phyloP scores from a whole-genome alignment of 257 asterid species.

The Catharanthus roseus region DNA sequence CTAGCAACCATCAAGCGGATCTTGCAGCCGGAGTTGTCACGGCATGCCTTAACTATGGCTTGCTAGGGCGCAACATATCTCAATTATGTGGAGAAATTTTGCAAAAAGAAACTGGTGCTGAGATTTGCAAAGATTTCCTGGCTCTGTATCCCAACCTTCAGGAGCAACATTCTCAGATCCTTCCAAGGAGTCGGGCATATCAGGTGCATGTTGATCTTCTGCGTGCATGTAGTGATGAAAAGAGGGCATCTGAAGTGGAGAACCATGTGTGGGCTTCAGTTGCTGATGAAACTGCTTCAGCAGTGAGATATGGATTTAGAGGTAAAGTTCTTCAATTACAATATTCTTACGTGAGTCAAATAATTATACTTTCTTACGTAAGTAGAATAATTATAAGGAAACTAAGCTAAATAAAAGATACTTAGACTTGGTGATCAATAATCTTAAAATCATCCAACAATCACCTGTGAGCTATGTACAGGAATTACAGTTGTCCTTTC shows the following conservation, averaged over 20 bases:
- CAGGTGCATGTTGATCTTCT: constrained; percentile 88
- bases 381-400: neutral
- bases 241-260: constrained; percentile 57
- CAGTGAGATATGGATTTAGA: constrained; percentile 80
- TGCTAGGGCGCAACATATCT: constrained; percentile 77
- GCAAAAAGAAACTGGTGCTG: constrained; percentile 53
- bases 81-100: constrained; percentile 82
- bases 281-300: constrained; percentile 88
- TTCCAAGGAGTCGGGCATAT: constrained; percentile 87
- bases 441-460: constrained; percentile 1
- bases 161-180: constrained; percentile 68
- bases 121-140: constrained; percentile 58
- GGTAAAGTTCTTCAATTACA: constrained; percentile 33
- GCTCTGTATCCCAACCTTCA: constrained; percentile 48
- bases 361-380: no score
- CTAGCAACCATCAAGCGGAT: constrained; percentile 80
- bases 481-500: neutral
- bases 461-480: neutral
- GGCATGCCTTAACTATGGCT: constrained; percentile 78
- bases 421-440: neutral
- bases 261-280: constrained; percentile 79
- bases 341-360: neutral
- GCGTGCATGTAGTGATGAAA: constrained; percentile 56
- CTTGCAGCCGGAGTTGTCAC: constrained; percentile 73
- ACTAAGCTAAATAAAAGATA: neutral